phyloP scores from a whole-genome alignment of 1,284 basidiomycete species.

The Gomphus bonarii region DNA sequence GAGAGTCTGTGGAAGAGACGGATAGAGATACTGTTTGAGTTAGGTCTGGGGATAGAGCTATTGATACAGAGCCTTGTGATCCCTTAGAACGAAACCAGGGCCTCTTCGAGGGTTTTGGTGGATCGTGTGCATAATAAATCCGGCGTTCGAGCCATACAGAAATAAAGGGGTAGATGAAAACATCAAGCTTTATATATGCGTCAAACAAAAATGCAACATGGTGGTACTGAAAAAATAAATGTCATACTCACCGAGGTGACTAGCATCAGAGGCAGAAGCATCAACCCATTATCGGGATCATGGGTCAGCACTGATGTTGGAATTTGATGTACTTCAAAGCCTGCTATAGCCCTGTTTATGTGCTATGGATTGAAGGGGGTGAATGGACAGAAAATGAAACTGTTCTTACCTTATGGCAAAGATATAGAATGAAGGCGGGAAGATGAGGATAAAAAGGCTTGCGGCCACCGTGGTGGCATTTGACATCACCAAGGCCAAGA shows the following conservation, averaged over 20 bases:
- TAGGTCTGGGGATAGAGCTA: background rate
- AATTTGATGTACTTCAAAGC: constrained; percentile 50
- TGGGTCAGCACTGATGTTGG: constrained; percentile 40
- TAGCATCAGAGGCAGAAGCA: constrained; percentile 50
- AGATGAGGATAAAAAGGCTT: constrained; percentile 57
- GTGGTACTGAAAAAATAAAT: no score
- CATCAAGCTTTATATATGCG: constrained; percentile 36
- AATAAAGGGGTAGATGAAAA: constrained; percentile 62
- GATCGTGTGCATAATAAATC: constrained; percentile 50
- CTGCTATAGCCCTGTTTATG: constrained; percentile 39
- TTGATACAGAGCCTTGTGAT: background rate
- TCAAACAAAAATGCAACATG: no score
- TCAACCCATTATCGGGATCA: constrained; percentile 50
- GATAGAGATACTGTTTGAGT: background rate
- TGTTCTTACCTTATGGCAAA: constrained; percentile 31
- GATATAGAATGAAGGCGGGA: constrained; percentile 67
- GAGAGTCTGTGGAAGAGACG: background rate
- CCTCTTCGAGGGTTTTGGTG: constrained; percentile 20
- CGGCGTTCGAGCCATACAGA: constrained; percentile 48
- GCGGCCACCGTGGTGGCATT: constrained; percentile 35
- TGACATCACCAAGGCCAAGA: constrained; percentile 53
- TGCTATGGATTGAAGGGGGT: background rate
- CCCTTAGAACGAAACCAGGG: constrained; percentile 20
- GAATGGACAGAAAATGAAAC: background rate
- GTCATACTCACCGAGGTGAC: constrained; percentile 43